A percentile compares a stretch with the other conserved stretches of the same genome.
phyloP scores from a whole-genome alignment of 2,329 filamentous ascomycete genomes.

The Trichophyton benhamiae region DNA sequence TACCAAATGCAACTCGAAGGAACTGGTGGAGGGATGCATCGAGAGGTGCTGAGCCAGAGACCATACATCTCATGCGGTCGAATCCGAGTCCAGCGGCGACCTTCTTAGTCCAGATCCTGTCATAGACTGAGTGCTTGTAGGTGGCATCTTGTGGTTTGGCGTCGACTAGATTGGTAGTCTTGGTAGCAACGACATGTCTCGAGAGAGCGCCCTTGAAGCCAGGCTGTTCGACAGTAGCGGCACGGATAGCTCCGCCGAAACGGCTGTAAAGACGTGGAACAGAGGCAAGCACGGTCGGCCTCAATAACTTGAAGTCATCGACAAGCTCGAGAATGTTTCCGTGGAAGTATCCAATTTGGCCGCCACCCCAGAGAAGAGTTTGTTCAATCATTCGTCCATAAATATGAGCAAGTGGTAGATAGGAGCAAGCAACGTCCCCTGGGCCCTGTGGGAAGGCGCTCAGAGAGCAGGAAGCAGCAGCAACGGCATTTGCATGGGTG shows the following conservation, averaged over 20 bases:
- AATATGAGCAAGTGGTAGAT: constrained; percentile 88
- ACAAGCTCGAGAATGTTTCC: constrained; percentile 76
- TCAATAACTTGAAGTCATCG: constrained; percentile 80
- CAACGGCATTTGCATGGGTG: constrained; percentile 68
- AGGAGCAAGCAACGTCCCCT: constrained; percentile 63
- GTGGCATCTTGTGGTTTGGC: constrained; percentile 57
- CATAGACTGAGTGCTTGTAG: constrained; percentile 40
- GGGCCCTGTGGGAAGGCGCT: constrained; percentile 40
- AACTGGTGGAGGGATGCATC: constrained; percentile 83
- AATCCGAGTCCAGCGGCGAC: constrained; percentile 73
- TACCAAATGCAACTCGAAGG: constrained; percentile 69
- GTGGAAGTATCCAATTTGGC: constrained; percentile 80
- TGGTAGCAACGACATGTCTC: constrained; percentile 64
- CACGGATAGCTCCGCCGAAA: constrained; percentile 71
- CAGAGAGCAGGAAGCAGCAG: constrained; percentile 53
- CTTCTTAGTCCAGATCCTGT: constrained; percentile 80
- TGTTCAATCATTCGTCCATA: constrained; percentile 80
- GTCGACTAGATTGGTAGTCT: constrained; percentile 65
- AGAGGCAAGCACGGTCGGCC: constrained; percentile 71
- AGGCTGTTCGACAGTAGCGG: constrained; percentile 62
- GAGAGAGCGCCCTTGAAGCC: constrained; percentile 74
- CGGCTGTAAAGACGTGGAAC: constrained; percentile 88
- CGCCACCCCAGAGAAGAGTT: constrained; percentile 56
- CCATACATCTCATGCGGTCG: constrained; percentile 58
- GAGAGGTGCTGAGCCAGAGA: constrained; percentile 81